phyloP scores from a whole-genome alignment of 2,329 filamentous ascomycete genomes.

The Coniochaeta pulveracea region DNA sequence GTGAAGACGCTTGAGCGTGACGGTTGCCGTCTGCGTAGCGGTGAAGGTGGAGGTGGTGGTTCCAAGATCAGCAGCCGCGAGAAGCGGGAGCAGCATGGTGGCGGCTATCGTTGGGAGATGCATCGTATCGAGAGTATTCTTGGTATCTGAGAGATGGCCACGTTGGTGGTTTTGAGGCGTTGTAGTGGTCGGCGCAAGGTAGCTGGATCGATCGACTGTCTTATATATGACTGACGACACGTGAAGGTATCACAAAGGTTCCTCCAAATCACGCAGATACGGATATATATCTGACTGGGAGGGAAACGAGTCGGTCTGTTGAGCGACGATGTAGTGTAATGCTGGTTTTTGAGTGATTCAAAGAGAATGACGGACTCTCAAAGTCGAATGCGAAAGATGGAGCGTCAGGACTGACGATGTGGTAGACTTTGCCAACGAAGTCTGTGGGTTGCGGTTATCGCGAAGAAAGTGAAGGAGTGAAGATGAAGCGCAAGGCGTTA shows the following conservation, averaged over 20 bases:
- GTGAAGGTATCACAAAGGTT: no score
- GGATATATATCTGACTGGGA: no score
- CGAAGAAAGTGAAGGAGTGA: no score
- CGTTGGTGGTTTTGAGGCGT: constrained; percentile 1
- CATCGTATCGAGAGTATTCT: constrained; percentile 19
- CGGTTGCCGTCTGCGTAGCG: constrained; percentile 34
- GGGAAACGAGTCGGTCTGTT: neutral
- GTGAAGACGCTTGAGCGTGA: constrained; percentile 25
- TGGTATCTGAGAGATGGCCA: constrained; percentile 1
- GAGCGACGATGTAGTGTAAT: constrained; percentile 3
- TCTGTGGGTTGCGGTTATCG: constrained; percentile 18
- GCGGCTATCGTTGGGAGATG: constrained; percentile 32
- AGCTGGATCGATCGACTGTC: no score
- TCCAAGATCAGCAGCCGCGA: constrained; percentile 32
- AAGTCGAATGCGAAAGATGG: constrained; percentile 15
- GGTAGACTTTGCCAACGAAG: constrained; percentile 47
- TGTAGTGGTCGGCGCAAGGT: neutral
- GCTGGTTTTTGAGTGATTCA: constrained; percentile 5
- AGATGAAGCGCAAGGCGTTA: constrained; percentile 7
- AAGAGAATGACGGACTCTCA: constrained; percentile 18
- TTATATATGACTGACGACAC: no score
- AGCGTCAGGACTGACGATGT: constrained; percentile 13
- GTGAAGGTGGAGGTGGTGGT: constrained; percentile 39
- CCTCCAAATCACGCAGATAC: no score
- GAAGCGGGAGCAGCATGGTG: constrained; percentile 37